A percentile compares a stretch with the other conserved stretches of the same genome.
phyloP scores from a whole-genome alignment of 441 rosid species.

The Flueggea neowawraea region DNA sequence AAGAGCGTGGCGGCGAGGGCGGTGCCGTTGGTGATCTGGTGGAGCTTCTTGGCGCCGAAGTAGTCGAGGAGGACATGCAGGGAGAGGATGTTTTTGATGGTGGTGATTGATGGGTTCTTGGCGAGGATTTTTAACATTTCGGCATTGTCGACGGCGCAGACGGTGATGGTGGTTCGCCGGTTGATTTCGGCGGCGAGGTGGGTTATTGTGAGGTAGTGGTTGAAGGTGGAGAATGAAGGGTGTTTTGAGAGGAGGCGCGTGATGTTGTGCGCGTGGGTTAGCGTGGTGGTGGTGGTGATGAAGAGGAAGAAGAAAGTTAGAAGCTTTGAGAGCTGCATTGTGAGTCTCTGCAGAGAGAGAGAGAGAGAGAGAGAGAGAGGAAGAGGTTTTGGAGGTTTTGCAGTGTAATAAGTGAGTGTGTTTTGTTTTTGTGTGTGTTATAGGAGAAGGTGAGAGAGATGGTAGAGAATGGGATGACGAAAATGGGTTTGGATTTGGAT shows the following conservation, averaged over 20 bases:
- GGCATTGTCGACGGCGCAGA: conserved; percentile 74
- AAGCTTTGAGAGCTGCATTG: conserved; percentile 27
- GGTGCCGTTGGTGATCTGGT: conserved; percentile 78
- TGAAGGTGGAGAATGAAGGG: conserved; percentile 83
- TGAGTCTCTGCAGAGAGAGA: background rate
- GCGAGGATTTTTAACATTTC: conserved; percentile 67
- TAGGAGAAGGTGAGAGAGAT: background rate
- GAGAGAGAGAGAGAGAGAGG: conserved; percentile 6
- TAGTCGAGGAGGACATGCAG: conserved; percentile 88
- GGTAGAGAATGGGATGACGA: background rate
- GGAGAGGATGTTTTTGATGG: conserved; percentile 80
- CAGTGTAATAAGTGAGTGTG: background rate
- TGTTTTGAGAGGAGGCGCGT: conserved; percentile 63
- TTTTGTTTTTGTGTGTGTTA: background rate
- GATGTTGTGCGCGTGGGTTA: conserved; percentile 60
- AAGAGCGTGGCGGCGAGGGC: conserved; percentile 86
- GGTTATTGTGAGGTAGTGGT: conserved; percentile 79
- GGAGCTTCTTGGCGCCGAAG: conserved; percentile 88
- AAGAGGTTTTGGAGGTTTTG: background rate
- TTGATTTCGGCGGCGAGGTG: conserved; percentile 91
- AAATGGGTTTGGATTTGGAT: background rate
- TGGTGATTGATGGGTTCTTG: conserved; percentile 61
- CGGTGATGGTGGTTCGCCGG: conserved; percentile 83
- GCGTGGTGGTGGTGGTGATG: conserved; percentile 22
- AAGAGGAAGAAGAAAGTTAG: conserved; percentile 21